Base-by-base conservation (phyloP, 2,329 filamentous ascomycete species). In the Penicillium sp. region DNA sequence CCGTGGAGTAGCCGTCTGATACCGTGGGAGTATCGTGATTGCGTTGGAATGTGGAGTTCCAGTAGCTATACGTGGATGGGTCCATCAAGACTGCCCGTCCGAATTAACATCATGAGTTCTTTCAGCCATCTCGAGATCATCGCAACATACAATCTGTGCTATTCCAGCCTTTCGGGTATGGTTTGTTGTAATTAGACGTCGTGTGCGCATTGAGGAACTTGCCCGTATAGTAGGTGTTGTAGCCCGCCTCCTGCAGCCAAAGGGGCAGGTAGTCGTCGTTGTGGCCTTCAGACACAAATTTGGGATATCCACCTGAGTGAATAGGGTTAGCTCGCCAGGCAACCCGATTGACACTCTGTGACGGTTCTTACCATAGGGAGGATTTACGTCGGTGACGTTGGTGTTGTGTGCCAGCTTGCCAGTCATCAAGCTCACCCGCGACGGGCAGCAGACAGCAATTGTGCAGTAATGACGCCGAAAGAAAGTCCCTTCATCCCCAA, bases 141-240 rank as follows among this genome's bases (percentile, higher is more conserved):
- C 28, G 25, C 4, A 4, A 29, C 39, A 9, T 18, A 40, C 39
- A 78, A 51, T 77, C 76, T 5, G 76, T 80, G 6, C 72, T 74
- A 9, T 74, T 84, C 73, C 80, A 87, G 0, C 83, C 83, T 1
- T 72, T 73, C 0, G 78, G 73, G 37, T 68, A 74, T 0, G 83
- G 78, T 4, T 72, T 69, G 58, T 84, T 68, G 60, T 85, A 88
- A 49, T 84, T 87, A 0, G 73, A 59, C 1, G 78, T 71, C 0
- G 71, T 78, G 44, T 86, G 83, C 0, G 76, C 73, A 54, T 88
- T 88, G 68, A 85, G 84, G 4, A 87, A 71, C 60, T 89, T 88
- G 11, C 67, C 85, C 0, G 79, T 80, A 57, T 88, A 88, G 59
- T 85, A 87, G 0, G 84, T 87, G 54, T 80, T 79, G 60, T 88